A percentile compares a stretch with the other conserved stretches of the same genome.
Evolutionary conservation across 2,329 filamentous ascomycete species (phyloP).

Genomic region (Fusarium tricinctum): DNA sequence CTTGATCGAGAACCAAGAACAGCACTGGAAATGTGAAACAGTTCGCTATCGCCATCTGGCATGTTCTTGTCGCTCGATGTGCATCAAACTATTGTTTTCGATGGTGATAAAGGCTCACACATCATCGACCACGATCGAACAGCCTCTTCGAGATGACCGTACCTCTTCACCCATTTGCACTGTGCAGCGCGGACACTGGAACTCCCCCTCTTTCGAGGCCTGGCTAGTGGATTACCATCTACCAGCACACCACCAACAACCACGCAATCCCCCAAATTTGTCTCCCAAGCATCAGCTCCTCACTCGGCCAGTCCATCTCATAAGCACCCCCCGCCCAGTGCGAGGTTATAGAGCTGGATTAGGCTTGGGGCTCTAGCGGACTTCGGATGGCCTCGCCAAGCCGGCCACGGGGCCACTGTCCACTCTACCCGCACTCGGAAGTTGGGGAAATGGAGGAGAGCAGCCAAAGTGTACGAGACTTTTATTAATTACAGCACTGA

Average conservation of each 20-base stretch:
- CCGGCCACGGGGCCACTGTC: conserved; percentile 42
- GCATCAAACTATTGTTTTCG: conserved; percentile 39
- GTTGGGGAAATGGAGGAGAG: conserved; percentile 44
- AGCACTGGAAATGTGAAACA: conserved; percentile 33
- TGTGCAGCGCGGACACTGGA: background rate
- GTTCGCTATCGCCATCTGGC: conserved; percentile 17
- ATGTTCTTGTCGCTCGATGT: conserved; percentile 19
- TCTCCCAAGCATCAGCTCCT: conserved; percentile 18
- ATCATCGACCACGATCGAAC: conserved; percentile 29
- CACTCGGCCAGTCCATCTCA: conserved; percentile 18
- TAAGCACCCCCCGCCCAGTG: conserved; percentile 47
- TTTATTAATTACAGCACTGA: background rate
- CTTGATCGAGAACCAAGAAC: conserved; percentile 21
- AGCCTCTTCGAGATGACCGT: background rate
- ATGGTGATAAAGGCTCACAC: conserved; percentile 24
- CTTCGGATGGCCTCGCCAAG: conserved; percentile 31
- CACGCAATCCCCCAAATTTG: conserved; percentile 24
- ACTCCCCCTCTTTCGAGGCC: conserved; percentile 1
- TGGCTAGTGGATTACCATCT: conserved; percentile 33
- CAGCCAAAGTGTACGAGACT: conserved; percentile 1
- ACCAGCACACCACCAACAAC: conserved; percentile 28
- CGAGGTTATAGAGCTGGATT: conserved; percentile 43
- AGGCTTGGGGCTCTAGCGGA: conserved; percentile 23
- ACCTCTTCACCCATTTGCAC: background rate
- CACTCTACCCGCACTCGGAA: conserved; percentile 44